A percentile compares a stretch with the other conserved stretches of the same genome.
These are phyloP conservation scores for Ramaria rubella DNA, from an alignment of 768 basidiomycete species.

Conservation along the genomic window DNA sequence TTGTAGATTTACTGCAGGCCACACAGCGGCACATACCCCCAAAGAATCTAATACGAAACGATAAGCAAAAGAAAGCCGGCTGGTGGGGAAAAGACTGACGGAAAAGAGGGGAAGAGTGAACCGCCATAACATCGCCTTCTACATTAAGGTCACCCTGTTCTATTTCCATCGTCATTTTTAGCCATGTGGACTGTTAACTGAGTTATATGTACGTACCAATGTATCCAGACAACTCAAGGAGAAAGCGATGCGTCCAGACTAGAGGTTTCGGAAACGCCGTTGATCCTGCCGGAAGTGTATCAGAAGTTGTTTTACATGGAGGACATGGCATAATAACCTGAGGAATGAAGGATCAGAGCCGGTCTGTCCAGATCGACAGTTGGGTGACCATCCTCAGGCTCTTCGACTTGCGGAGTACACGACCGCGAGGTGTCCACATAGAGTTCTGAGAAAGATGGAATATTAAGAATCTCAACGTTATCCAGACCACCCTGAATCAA, in stretches of 20 bases:
- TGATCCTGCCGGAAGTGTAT: constrained; percentile 9
- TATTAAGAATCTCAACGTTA: neutral
- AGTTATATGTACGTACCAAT: constrained; percentile 7
- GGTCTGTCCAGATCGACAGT: neutral
- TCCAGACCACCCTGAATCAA: neutral
- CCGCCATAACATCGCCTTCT: neutral
- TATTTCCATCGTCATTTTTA: neutral
- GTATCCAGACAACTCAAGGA: neutral
- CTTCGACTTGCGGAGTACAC: no score
- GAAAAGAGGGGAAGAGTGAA: no score
- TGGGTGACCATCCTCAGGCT: neutral
- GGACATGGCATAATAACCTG: constrained; percentile 12
- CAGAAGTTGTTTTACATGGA: neutral
- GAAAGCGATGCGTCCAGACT: constrained; percentile 1
- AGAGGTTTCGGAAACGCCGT: constrained; percentile 16
- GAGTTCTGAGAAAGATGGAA: no score
- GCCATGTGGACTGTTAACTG: neutral
- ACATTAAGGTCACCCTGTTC: neutral
- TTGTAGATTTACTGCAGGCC: neutral
- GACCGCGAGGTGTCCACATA: neutral
- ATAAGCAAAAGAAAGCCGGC: neutral
- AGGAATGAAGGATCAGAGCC: constrained; percentile 23
- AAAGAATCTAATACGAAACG: neutral
- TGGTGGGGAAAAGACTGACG: neutral
- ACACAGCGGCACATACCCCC: neutral